Evolutionary conservation across 768 basidiomycete genomes (phyloP).

Genomic region (Chiua virens): DNA sequence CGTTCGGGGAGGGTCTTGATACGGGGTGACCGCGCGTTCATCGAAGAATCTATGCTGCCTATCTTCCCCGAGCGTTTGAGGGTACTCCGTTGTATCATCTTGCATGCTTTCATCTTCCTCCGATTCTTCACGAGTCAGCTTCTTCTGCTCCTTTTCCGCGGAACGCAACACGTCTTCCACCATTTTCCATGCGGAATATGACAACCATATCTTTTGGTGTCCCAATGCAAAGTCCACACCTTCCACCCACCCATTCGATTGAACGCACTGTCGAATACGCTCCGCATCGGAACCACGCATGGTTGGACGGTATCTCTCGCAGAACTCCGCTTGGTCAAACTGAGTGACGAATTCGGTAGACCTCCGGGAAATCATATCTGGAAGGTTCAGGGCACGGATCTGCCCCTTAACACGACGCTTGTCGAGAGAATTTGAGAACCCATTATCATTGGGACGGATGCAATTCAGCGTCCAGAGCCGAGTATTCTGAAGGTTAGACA

Average conservation of each 20-base stretch:
- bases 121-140: constrained; percentile 37
- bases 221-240: constrained; percentile 57
- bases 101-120: constrained; percentile 49
- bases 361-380: constrained; percentile 50
- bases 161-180: constrained; percentile 57
- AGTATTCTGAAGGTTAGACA: constrained; percentile 45
- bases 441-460: constrained; percentile 65
- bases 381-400: constrained; percentile 51
- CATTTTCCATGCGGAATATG: constrained; percentile 57
- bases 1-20: constrained; percentile 30
- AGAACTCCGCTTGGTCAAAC: constrained; percentile 48
- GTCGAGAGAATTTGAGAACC: constrained; percentile 62
- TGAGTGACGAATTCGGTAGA: constrained; percentile 53
- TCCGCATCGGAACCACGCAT: constrained; percentile 48
- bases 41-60: constrained; percentile 34
- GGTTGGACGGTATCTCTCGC: constrained; percentile 52
- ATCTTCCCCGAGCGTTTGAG: constrained; percentile 30
- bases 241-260: constrained; percentile 52
- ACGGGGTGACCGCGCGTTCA: constrained; percentile 29
- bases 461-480: constrained; percentile 58
- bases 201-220: constrained; percentile 53
- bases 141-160: constrained; percentile 49
- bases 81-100: constrained; percentile 42
- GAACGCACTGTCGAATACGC: constrained; percentile 50
- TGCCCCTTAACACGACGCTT: constrained; percentile 61